phyloP scores from a whole-genome alignment of 2,329 filamentous ascomycete species.

The Sphaerostilbella broomeana region DNA sequence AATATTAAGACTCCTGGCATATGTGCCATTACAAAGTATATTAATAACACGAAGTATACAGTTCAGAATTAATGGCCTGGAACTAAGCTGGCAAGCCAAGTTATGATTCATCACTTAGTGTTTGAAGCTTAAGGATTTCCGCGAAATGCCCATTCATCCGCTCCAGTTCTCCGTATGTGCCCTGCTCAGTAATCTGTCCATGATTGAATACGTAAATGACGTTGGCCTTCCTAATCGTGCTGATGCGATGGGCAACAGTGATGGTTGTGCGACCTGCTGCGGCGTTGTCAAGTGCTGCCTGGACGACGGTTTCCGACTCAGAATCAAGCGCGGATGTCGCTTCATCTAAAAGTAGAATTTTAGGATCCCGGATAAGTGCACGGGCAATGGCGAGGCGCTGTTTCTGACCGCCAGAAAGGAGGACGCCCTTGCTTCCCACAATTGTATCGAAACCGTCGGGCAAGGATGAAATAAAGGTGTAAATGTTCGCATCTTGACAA shows the following conservation, averaged over 20 bases:
- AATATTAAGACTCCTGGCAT: too few relatives aligned
- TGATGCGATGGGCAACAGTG: not conserved
- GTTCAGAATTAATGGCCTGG: too few relatives aligned
- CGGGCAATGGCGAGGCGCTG: slow-evolving; percentile 15
- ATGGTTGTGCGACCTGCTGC: not conserved
- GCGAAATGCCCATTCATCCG: too few relatives aligned
- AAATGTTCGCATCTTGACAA: slow-evolving; percentile 12
- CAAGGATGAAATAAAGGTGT: slow-evolving; percentile 14
- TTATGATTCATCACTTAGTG: too few relatives aligned
- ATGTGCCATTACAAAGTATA: too few relatives aligned
- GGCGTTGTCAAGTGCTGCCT: slow-evolving; percentile 32
- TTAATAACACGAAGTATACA: too few relatives aligned
- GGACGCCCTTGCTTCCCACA: slow-evolving; percentile 10
- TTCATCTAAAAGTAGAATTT: slow-evolving; percentile 16
- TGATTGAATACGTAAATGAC: not conserved
- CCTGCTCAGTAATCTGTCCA: not conserved
- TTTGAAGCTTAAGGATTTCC: too few relatives aligned
- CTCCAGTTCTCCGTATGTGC: not conserved
- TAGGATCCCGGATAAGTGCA: slow-evolving; percentile 18
- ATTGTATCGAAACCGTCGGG: slow-evolving; percentile 14
- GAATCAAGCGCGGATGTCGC: slow-evolving; percentile 15
- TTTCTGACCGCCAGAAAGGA: slow-evolving; percentile 15
- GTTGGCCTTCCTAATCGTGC: not conserved
- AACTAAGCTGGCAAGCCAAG: too few relatives aligned
- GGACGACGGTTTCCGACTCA: slow-evolving; percentile 34